Base-by-base conservation (phyloP, 345 rosid species). In the Rhodamnia argentea region DNA sequence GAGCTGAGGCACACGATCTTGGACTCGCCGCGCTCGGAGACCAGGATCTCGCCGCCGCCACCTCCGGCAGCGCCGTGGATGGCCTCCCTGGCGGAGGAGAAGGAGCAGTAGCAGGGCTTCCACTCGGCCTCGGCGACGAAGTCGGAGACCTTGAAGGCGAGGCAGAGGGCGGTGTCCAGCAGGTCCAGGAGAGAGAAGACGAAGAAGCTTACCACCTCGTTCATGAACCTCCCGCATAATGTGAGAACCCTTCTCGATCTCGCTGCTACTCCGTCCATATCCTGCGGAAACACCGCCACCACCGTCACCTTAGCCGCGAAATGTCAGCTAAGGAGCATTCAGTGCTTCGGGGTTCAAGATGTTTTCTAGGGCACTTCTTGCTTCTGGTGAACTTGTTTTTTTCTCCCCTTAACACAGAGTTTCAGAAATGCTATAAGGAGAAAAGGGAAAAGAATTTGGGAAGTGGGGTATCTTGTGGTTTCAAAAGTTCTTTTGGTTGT, bases 151-250 rank as follows among this genome's bases (percentile, higher is more conserved):
- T 93, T 98, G 95, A 92, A 98, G n/a, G 88, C 62, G 14, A 91
- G 86, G 86, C 99, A 98, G 7, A 98, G 91, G 24, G 91, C 75
- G 62, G 87, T 76, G 90, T 98, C 98, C 44, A 98, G 85, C 42
- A 98, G 89, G 93, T 98, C 99, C 1, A 98, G 94, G 82, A 94
- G 62, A 55, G 92, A 93, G 88, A 96, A 98, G 82, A 96, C 97
- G 27, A 95, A 15, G 92, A 98, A 94, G 91, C 99, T 96, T 70
- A 92, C 85, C 7, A 87, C 90, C 85, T 92, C 89, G 83, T 93
- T 93, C 11, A 91, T 16, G 88, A 88, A 83, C 83, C 85, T 87
- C 62, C 96, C 96, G 47, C 88, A 87, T 85, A 92, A 52, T 83
- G 88, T 83, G 22, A 88, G 85, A 70, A 89, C 87, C 85, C 82